phyloP scores from a whole-genome alignment of 1,284 basidiomycete genomes.

The Sutorius eximius region DNA sequence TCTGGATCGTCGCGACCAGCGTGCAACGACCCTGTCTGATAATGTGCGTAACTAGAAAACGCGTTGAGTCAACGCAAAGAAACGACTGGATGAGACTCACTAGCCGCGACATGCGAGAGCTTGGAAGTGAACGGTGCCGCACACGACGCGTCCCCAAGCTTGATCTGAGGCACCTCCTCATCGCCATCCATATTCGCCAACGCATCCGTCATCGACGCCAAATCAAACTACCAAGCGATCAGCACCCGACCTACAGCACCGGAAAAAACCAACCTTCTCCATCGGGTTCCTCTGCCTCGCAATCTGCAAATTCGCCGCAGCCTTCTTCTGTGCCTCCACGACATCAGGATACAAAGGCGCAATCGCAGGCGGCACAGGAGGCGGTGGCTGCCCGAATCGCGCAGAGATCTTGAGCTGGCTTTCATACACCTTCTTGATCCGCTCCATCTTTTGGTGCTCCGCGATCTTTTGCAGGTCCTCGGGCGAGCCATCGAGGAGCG shows the following conservation, averaged over 20 bases:
- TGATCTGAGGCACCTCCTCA: slow-evolving; percentile 92
- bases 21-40: slow-evolving; percentile 97
- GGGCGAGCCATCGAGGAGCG: slow-evolving; percentile 85
- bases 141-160: slow-evolving; percentile 94
- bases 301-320: slow-evolving; percentile 58
- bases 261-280: slow-evolving; percentile 68
- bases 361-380: slow-evolving; percentile 83
- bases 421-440: slow-evolving; percentile 94
- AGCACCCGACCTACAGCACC: not conserved
- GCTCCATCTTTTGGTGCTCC: slow-evolving; percentile 84
- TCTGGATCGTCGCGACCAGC: slow-evolving; percentile 94
- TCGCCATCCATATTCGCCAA: slow-evolving; percentile 92
- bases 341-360: slow-evolving; percentile 85
- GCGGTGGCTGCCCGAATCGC: slow-evolving; percentile 88
- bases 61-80: slow-evolving; percentile 9
- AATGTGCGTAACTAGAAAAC: slow-evolving; percentile 78
- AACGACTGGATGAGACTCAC: slow-evolving; percentile 47
- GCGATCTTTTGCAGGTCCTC: slow-evolving; percentile 93
- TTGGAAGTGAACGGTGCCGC: slow-evolving; percentile 97
- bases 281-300: slow-evolving; percentile 82
- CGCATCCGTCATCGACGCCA: slow-evolving; percentile 84
- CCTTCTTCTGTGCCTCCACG: slow-evolving; percentile 85
- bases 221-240: slow-evolving; percentile 68
- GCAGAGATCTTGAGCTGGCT: slow-evolving; percentile 87
- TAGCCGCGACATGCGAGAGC: slow-evolving; percentile 88